Evolutionary conservation across 2,329 filamentous ascomycete species (phyloP).

Genomic region (Pestalotiopsis sp.): DNA sequence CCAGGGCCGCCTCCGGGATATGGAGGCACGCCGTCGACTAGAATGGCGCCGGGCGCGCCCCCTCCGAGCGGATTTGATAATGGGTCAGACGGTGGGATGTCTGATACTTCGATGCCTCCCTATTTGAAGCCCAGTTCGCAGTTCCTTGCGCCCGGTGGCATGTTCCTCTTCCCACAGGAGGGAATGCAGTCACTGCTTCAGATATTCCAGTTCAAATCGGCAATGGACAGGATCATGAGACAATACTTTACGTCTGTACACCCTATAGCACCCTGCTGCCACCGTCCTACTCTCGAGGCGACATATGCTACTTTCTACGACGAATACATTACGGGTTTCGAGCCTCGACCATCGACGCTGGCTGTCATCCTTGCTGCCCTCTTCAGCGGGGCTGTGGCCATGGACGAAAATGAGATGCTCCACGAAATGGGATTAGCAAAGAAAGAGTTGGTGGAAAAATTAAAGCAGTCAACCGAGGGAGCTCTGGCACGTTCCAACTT

Average conservation of each 20-base stretch:
- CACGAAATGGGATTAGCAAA: constrained; percentile 60
- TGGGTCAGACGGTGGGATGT: constrained; percentile 23
- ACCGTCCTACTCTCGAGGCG: constrained; percentile 67
- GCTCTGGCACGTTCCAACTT: constrained; percentile 72
- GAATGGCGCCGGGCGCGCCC: constrained; percentile 21
- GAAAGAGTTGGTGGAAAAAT: constrained; percentile 59
- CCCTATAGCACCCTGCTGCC: constrained; percentile 68
- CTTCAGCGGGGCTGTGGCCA: constrained; percentile 70
- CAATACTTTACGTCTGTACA: constrained; percentile 74
- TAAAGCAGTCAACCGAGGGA: constrained; percentile 69
- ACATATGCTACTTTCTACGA: constrained; percentile 70
- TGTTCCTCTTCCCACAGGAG: constrained; percentile 65
- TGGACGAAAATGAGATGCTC: constrained; percentile 57
- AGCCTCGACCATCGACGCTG: constrained; percentile 67
- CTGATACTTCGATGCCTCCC: constrained; percentile 40
- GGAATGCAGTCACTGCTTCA: constrained; percentile 53
- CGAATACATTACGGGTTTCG: constrained; percentile 58
- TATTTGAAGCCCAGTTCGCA: constrained; percentile 67
- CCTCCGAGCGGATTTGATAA: constrained; percentile 26
- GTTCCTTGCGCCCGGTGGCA: constrained; percentile 70
- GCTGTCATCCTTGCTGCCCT: constrained; percentile 71
- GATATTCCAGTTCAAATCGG: constrained; percentile 61
- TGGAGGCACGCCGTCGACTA: constrained; percentile 23
- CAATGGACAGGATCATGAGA: constrained; percentile 64
- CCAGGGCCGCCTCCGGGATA: constrained; percentile 21